Base-by-base conservation (phyloP, 2,329 filamentous ascomycete species). In the Cladosporium sp. region DNA sequence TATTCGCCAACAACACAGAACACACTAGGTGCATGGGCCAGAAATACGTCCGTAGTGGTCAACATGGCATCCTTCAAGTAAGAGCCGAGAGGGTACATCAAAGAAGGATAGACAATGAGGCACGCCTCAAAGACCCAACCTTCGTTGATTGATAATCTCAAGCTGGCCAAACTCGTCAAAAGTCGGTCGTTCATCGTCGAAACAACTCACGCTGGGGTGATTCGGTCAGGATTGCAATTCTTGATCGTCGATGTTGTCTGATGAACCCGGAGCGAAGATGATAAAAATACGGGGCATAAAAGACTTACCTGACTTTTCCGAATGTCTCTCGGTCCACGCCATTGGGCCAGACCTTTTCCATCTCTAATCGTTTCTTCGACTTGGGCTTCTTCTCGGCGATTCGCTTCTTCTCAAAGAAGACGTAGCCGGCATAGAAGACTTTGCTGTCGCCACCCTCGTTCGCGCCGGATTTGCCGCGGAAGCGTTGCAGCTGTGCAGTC, bases 361-460 rank as follows among this genome's bases (percentile, higher is more conserved):
- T 57, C 53, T 57, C 29, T 6, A 57, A 31, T 3, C 53, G 11
- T 84, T 74, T 79, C 77, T 88, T 87, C 53, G 81, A 77, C 74
- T 84, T 86, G 0, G 77, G 75, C 65, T 85, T 78, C 69, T 80
- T 80, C 65, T 88, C 74, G n/a, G 85, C 76, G 68, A 84, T 67
- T 11, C 53, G 18, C n/a, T 57, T 57, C 78, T 88, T 88, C 76
- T 88, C 85, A 69, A 88, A 88, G 73, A 82, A 86, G 33, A 85
- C 1, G 50, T 71, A 72, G 2, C 59, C 69, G 8, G 69, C 64
- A 33, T 70, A 70, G 60, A 68, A 88, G 0, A 83, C 76, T 10
- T 70, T 69, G 62, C 77, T 83, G 2, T 80, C 82, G 62, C 84
- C 84, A 5, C 86, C 85, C 2, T 78, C 77, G 11, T 75, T 76